phyloP scores from a whole-genome alignment of 2,329 filamentous ascomycete genomes.

The Colletotrichum trifolii region DNA sequence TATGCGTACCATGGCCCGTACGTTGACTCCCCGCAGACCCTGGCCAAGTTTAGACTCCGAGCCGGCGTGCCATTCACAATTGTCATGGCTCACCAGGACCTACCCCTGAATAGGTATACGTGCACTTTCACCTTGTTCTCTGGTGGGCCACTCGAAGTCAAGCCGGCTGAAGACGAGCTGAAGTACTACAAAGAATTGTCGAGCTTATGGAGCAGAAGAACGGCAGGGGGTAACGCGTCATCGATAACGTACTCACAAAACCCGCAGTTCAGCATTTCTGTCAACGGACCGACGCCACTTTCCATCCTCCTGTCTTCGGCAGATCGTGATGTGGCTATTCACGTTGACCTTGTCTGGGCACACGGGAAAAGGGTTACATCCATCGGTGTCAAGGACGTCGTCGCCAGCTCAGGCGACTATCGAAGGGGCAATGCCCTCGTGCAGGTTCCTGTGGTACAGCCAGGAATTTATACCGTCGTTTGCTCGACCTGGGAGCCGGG shows the following conservation, averaged over 20 bases:
- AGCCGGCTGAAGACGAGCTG: conserved; percentile 70
- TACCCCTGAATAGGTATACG: conserved; percentile 79
- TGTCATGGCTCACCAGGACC: conserved; percentile 81
- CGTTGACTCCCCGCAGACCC: conserved; percentile 92
- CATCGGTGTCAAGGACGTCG: conserved; percentile 80
- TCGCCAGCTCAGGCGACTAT: conserved; percentile 89
- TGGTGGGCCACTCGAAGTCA: conserved; percentile 68
- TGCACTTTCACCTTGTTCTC: conserved; percentile 91
- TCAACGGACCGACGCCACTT: conserved; percentile 69
- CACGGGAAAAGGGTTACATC: conserved; percentile 76
- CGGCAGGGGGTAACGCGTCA: conserved; percentile 85
- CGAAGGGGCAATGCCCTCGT: conserved; percentile 81
- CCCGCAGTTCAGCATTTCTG: conserved; percentile 81
- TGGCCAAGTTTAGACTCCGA: conserved; percentile 72
- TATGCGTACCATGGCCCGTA: conserved; percentile 82
- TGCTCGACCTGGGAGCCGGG: conserved; percentile 90
- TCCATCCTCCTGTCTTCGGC: conserved; percentile 79
- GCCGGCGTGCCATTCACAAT: conserved; percentile 63
- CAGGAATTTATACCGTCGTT: conserved; percentile 86
- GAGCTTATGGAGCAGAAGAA: conserved; percentile 80
- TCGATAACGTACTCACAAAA: conserved; percentile 84
- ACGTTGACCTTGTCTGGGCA: conserved; percentile 87
- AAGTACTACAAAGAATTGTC: conserved; percentile 66
- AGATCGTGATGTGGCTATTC: conserved; percentile 76
- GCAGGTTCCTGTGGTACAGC: conserved; percentile 68